Conservation (phyloP, 2,329 filamentous ascomycete species). For the Neofusicoccum umdonicola region DNA sequence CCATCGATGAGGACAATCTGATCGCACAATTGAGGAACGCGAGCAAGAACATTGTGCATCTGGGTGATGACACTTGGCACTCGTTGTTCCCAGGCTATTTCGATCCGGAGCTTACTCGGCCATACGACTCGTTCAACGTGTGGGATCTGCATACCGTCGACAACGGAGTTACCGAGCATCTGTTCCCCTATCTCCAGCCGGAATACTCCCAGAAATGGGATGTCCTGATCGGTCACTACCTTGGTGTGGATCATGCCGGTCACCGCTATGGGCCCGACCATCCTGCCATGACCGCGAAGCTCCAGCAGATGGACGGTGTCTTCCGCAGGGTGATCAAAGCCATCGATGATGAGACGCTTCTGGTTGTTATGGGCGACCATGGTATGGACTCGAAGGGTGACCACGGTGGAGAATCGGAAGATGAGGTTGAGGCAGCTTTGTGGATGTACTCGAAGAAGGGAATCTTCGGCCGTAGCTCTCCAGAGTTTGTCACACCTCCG, state of each 20-base stretch:
- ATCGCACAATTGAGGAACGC: slow-evolving; percentile 62
- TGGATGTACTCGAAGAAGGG: slow-evolving; percentile 97
- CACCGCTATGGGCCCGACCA: slow-evolving; percentile 95
- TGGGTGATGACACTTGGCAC: slow-evolving; percentile 98
- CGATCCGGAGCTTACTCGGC: slow-evolving; percentile 75
- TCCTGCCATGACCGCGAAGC: slow-evolving; percentile 83
- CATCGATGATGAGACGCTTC: slow-evolving; percentile 80
- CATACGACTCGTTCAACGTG: slow-evolving; percentile 97
- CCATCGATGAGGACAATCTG: slow-evolving; percentile 89
- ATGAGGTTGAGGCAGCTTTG: slow-evolving; percentile 88
- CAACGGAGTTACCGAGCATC: slow-evolving; percentile 87
- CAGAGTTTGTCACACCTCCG: slow-evolving; percentile 57
- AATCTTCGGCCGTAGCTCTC: slow-evolving; percentile 74
- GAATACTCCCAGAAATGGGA: slow-evolving; percentile 75
- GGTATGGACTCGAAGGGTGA: slow-evolving; percentile 98
- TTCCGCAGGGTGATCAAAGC: slow-evolving; percentile 67
- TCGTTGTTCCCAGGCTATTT: slow-evolving; percentile 93
- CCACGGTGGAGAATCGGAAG: slow-evolving; percentile 96
- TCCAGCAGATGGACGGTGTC: slow-evolving; percentile 85
- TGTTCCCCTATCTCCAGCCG: slow-evolving; percentile 75
- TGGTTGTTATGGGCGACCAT: slow-evolving; percentile 98
- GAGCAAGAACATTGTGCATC: slow-evolving; percentile 78
- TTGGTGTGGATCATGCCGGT: slow-evolving; percentile 95
- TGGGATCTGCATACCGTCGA: slow-evolving; percentile 98
- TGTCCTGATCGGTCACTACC: slow-evolving; percentile 87